Percentiles rank a stretch among this genome's conserved stretches.
Evolutionary conservation across 352 stramenopile genomes (phyloP).

Genomic region (Elongisporangium undulatum): DNA sequence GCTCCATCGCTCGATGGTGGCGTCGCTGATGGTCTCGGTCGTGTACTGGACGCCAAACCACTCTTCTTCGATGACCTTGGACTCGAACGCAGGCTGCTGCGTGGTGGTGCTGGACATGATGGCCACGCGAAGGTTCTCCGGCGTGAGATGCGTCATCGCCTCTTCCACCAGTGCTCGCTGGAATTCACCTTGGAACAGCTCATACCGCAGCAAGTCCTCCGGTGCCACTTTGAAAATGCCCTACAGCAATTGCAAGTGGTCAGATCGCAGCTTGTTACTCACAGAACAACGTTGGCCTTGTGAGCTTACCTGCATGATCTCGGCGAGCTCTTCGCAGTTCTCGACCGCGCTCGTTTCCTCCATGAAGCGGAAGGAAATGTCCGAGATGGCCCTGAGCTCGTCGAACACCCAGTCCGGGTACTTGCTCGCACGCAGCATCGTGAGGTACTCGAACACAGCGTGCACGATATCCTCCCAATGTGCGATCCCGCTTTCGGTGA

Average conservation of each 20-base stretch:
- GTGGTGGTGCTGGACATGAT: slow-evolving; percentile 42
- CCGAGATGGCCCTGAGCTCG: slow-evolving; percentile 56
- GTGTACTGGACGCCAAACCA: slow-evolving; percentile 68
- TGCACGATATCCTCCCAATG: slow-evolving; percentile 59
- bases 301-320: slow-evolving; percentile 59
- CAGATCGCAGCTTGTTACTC: not conserved
- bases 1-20: slow-evolving; percentile 35
- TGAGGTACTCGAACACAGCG: slow-evolving; percentile 64
- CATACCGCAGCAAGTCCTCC: slow-evolving; percentile 56
- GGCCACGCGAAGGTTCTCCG: slow-evolving; percentile 45
- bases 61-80: slow-evolving; percentile 40
- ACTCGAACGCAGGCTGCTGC: slow-evolving; percentile 30
- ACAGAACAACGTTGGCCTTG: not conserved
- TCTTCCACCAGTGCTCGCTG: slow-evolving; percentile 33
- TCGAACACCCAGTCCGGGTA: slow-evolving; percentile 70
- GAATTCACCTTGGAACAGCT: slow-evolving; percentile 54
- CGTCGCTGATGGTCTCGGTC: slow-evolving; percentile 29
- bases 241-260: slow-evolving; percentile 16
- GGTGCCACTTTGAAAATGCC: slow-evolving; percentile 50
- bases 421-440: slow-evolving; percentile 43
- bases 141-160: slow-evolving; percentile 37
- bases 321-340: slow-evolving; percentile 61
- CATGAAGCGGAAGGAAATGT: slow-evolving; percentile 75
- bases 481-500: slow-evolving; percentile 53
- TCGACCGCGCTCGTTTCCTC: slow-evolving; percentile 68